Evolutionary conservation across 2,329 filamentous ascomycete genomes (phyloP), one percentile per base, ranked within the genome.

Genomic region (Calonectria henricotiae): DNA sequence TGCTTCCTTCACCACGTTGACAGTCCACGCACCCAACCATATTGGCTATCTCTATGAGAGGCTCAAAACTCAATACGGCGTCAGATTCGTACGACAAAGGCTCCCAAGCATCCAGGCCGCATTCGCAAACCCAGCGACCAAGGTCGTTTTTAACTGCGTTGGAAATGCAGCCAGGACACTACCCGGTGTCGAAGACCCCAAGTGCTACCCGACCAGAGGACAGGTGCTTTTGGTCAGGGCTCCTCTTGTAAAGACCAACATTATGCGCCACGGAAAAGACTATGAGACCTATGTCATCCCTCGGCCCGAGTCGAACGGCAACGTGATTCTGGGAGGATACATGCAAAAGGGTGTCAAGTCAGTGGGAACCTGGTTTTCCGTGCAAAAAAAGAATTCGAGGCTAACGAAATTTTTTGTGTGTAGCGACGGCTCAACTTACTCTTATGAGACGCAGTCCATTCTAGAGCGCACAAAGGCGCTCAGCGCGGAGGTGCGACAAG

Each of bases 231-330:
- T 85, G 5, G 77, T 75, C 0, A 77, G 75, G 25, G 83, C 82
- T 0, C 81, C 83, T 0, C 39, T 73, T 0, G 78, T 84, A 1
- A 73, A 69, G 2, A 77, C 75, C 2, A 85, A 84, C 47, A 73
- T 82, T 60, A 85, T 85, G 83, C 77, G 79, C 1, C 81, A 84
- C 60, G 82, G 82, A 0, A 78, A 77, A 27, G 79, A 82, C 64
- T 83, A 83, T 49, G 81, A 83, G 67, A 84, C 83, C 0, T 84
- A 85, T 65, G 76, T 84, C 5, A 84, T 85, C 54, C 82, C 82
- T 0, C 76, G 82, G 1, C 80, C 82, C 0, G 74, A 74, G 8
- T 83, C 83, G 0, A 81, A 83, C 9, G 82, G 78, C 23, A 72
- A 79, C 46, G 77, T 77, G 7, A 75, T 80, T 35, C 75, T 84